Base-by-base conservation (phyloP, 495 filamentous ascomycete genomes). In the Friedmanniomyces simplex region DNA sequence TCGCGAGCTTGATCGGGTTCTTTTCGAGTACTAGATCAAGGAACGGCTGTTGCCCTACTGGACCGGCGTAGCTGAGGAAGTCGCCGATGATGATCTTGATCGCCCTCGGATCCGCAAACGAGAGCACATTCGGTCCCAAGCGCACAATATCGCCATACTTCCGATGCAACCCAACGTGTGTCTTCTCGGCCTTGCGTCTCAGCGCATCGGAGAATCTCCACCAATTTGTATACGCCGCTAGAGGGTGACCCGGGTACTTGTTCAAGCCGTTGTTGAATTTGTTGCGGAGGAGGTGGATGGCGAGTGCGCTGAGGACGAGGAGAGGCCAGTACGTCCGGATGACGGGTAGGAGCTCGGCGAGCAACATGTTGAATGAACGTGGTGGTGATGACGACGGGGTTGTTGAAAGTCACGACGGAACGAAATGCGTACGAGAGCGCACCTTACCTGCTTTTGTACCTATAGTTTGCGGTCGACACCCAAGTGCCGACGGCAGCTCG, bases 101-200 rank as follows among this genome's bases (percentile, higher is more conserved):
- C 13, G 84, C 81, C 50, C 76, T 74, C 0, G 86, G 84, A 61
- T 87, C 78, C 3, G 79, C 74, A 60, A 89, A 85, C 0, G 83
- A 84, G 22, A 89, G 68, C 0, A 74, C 73, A 57, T 85, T 82
- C 13, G 86, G 86, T 2, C 85, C 82, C 13, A 89, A 68, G 28
- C 86, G 78, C 5, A 90, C 82, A 4, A 90, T 74, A 58, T 84
- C 79, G 13, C 86, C 86, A 68, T 89, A 77, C 68, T 87, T 79
- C 14, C 73, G 75, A 66, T 91, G 87, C 12, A 91, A 72, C 7
- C 68, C 72, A 36, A 82, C 77, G 65, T 87, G 82, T 2, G 83
- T 84, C 48, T 77, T 65, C 56, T 91, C 82, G 14, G 84, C 78
- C 42, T 79, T 74, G 45, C 81, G 74, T 11, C 72, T 71, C 52